Evolutionary conservation across 2,329 filamentous ascomycete genomes (phyloP), one percentile per base, ranked within the genome.

Genomic region (Penicillium olsonii): DNA sequence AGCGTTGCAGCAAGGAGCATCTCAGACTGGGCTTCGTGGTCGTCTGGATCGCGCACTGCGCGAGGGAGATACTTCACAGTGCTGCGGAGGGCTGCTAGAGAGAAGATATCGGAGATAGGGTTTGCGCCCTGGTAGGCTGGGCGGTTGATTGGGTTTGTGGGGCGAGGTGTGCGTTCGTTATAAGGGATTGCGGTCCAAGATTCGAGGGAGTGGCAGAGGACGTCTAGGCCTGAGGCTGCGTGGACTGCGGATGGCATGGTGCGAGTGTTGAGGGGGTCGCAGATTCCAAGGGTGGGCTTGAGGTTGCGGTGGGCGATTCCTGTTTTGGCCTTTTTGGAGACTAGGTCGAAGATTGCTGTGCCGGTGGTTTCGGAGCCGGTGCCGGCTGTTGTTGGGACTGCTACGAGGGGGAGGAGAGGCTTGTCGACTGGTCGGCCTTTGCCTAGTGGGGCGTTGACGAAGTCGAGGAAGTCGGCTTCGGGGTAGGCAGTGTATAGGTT

Each of bases 111-210:
- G 37, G 89, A 95, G 62, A 99, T 99, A 2, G 94, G 94, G 68
- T 99, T 99, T 6, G 94, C 91, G 34, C 94, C 94, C 71, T 99
- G 94, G 68, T 99, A 99, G 0, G 94, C 92, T 0, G 94, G 94
- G 4, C 94, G 82, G 52, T 92, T 80, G 60, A 99, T 89, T 0
- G 95, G 94, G 68, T 99, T 97, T 4, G 83, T 74, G 0, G 95
- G 95, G 2, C 92, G 80, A 0, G 94, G 94, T 0, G 79, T 84
- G 42, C 94, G 85, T 77, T 96, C 87, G 61, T 88, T 81, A 76
- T 90, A 99, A 0, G 95, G 95, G 55, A 99, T 97, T 2, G 94
- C 94, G 0, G 94, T 99, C 90, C 92, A 99, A 4, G 89, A 95
- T 72, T 99, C 95, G 33, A 99, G 84, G 11, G 88, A 87, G 75